phyloP scores from a whole-genome alignment of 768 basidiomycete genomes.

The Russula lepida region DNA sequence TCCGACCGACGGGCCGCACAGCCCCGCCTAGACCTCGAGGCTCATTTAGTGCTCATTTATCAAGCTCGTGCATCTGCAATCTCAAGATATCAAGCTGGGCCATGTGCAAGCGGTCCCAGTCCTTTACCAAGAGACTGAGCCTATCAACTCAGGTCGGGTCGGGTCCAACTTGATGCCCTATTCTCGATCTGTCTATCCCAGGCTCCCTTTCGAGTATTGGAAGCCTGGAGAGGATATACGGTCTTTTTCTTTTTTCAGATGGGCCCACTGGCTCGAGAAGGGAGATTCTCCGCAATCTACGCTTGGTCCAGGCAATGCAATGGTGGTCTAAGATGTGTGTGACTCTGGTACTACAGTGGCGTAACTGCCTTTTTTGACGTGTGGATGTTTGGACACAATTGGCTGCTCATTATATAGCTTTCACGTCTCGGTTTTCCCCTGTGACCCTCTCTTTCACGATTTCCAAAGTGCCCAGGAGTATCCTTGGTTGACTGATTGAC shows the following conservation, averaged over 20 bases:
- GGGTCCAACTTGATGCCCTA: neutral
- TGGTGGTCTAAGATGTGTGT: neutral
- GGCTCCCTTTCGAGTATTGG: neutral
- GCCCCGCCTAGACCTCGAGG: too few relatives aligned
- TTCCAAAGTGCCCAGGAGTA: neutral
- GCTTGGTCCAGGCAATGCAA: neutral
- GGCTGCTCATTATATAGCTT: neutral
- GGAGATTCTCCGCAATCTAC: neutral
- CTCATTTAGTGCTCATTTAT: too few relatives aligned
- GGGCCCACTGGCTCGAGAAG: neutral
- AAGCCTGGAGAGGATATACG: neutral
- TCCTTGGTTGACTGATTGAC: neutral
- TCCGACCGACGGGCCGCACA: too few relatives aligned
- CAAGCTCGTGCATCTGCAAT: too few relatives aligned
- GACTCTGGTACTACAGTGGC: neutral
- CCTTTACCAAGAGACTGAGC: neutral
- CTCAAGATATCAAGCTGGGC: too few relatives aligned
- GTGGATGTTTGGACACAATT: conserved; percentile 3
- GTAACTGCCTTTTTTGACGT: neutral
- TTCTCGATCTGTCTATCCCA: neutral
- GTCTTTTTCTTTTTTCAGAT: neutral
- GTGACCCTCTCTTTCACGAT: neutral
- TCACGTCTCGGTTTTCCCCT: neutral
- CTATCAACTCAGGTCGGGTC: neutral
- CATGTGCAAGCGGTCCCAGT: too few relatives aligned